Percentiles rank a stretch among this genome's conserved stretches.
These are phyloP conservation scores for Russula abietina DNA, from an alignment of 768 basidiomycete genomes.

Conservation along the genomic window DNA sequence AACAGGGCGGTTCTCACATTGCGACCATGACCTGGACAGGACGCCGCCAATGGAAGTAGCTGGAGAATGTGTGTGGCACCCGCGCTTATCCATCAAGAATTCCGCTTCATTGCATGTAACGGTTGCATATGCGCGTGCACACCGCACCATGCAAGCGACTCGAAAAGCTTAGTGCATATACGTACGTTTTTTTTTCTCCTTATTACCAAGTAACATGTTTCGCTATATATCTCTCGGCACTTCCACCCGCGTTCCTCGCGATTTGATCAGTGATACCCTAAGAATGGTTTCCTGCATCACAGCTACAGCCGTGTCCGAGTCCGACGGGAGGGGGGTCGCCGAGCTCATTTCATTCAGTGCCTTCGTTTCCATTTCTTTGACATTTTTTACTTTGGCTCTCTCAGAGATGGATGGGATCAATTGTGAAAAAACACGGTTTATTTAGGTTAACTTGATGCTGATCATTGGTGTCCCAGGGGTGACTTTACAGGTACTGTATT, in stretches of 20 bases:
- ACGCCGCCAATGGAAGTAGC: background rate
- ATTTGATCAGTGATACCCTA: background rate
- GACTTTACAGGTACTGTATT: too few species aligned
- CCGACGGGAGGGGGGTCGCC: background rate
- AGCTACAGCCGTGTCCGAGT: conserved; percentile 1
- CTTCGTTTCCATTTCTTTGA: background rate
- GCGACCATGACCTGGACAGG: background rate
- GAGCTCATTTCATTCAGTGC: conserved; percentile 7
- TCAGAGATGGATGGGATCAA: background rate
- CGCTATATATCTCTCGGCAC: conserved; percentile 10
- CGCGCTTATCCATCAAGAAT: background rate
- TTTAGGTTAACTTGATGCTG: background rate
- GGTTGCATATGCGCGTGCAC: background rate
- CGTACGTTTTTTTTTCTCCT: background rate
- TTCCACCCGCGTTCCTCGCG: conserved; percentile 10
- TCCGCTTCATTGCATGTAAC: background rate
- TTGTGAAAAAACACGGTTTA: background rate
- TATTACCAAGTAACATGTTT: background rate
- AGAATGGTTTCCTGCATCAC: background rate
- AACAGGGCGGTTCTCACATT: too few species aligned
- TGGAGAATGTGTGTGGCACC: background rate
- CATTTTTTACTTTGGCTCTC: background rate
- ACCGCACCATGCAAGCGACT: background rate
- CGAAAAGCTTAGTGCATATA: background rate
- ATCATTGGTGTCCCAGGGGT: background rate